phyloP scores from a whole-genome alignment of 148 eudicot genomes.

The Beta vulgaris region DNA sequence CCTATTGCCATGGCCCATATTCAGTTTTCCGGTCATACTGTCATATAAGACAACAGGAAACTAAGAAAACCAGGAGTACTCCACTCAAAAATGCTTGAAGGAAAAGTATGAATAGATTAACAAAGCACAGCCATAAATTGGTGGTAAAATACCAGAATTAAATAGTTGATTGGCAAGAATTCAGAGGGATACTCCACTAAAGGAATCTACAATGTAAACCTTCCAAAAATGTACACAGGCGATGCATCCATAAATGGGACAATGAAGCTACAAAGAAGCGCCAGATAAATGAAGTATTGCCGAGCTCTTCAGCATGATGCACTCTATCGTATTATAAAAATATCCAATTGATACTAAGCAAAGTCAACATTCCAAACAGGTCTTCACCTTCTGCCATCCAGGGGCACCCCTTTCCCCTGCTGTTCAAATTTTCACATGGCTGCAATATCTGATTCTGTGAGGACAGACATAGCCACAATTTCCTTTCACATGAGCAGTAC shows the following conservation, averaged over 20 bases:
- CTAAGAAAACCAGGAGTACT: not conserved
- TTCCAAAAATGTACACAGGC: slow-evolving; percentile 3
- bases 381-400: slow-evolving; percentile 20
- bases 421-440: not conserved
- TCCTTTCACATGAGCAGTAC: not conserved
- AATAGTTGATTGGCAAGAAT: slow-evolving; percentile 2
- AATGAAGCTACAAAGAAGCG: not conserved
- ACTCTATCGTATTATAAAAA: not conserved
- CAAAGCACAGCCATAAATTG: not conserved
- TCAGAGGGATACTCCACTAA: not conserved
- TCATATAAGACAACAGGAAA: slow-evolving; percentile 5
- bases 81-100: not conserved
- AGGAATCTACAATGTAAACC: not conserved
- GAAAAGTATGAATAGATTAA: not conserved
- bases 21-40: not conserved
- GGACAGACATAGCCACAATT: slow-evolving; percentile 8
- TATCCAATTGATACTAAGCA: not conserved
- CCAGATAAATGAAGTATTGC: not conserved
- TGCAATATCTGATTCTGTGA: slow-evolving; percentile 20
- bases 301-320: not conserved
- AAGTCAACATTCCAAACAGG: slow-evolving; percentile 1
- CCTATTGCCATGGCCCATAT: slow-evolving; percentile 1
- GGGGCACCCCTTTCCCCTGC: not conserved
- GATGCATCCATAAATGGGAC: slow-evolving; percentile 11
- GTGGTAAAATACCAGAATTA: not conserved